These are phyloP conservation scores for Teratosphaeria destructans DNA, from an alignment of 2,329 filamentous ascomycete genomes.

Conservation along the genomic window DNA sequence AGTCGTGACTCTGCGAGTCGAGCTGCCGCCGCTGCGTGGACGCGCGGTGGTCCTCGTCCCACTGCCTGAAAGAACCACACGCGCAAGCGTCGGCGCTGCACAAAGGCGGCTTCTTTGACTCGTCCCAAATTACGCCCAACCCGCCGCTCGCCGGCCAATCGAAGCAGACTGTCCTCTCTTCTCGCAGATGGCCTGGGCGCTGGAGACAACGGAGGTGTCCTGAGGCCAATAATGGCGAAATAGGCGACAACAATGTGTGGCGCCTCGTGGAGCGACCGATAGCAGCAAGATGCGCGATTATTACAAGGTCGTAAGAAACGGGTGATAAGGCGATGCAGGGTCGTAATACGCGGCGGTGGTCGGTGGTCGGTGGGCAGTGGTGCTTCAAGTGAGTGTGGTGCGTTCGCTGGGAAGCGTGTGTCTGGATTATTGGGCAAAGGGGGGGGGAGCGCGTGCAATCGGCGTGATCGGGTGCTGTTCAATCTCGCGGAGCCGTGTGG, in stretches of 20 bases:
- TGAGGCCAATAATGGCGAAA: background rate
- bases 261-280: background rate
- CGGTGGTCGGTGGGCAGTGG: background rate
- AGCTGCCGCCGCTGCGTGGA: background rate
- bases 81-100: background rate
- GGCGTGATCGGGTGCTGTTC: background rate
- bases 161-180: background rate
- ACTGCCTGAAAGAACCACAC: background rate
- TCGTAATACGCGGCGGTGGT: background rate
- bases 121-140: background rate
- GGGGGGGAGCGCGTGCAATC: background rate
- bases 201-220: background rate
- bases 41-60: background rate
- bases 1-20: background rate
- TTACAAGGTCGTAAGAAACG: background rate
- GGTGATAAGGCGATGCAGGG: background rate
- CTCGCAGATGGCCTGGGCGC: background rate
- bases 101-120: background rate
- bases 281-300: background rate
- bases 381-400: background rate
- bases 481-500: background rate
- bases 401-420: background rate
- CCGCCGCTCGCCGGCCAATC: background rate
- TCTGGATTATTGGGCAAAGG: background rate
- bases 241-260: background rate